Evolutionary conservation across 805 yeast genomes (phyloP), one percentile per base, ranked within the genome.

Genomic region (Sungouiozyma ichnusensis): DNA sequence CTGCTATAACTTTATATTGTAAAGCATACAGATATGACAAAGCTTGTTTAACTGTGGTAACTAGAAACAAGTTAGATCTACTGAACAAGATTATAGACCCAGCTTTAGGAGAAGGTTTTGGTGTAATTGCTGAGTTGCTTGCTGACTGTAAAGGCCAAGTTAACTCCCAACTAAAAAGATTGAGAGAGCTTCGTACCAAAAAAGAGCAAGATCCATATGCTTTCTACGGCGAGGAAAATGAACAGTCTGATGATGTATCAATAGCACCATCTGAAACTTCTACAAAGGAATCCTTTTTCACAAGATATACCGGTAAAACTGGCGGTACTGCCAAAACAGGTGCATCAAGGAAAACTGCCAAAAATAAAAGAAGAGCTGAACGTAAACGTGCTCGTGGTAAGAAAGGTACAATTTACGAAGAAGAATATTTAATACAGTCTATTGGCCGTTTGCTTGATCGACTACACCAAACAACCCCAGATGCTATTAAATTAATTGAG

Each of bases 371-470:
- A 60, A 77, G 98, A 50, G 97, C 90, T 63, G 98, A 90, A 58
- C 77, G 98, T 54, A 92, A 92, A 67, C 75, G 79, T 46, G 99
- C 98, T 2, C 77, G 95, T 53, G 99, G 99, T 46, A 86, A 94
- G 69, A 92, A 92, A 67, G 97, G 97, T 37, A 90, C 97, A 5
- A 83, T 92, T 16, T 92, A 92, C 56, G 99, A 92, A 62, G 98
- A 92, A 60, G 97, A 92, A 60, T 92, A 92, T 61, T 73, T 92
- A 43, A 80, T 92, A 38, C 77, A 76, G 51, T 88, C 97, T 3
- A 78, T 85, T 44, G 92, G 95, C 3, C 77, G 99, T 58, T 71
- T 92, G 58, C 64, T 86, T 29, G 97, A 86, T 42, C 76, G 98
- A 52, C 64, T 92, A 44, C 74, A 76, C 36, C 78, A 74, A 49